Percentiles rank a stretch among this genome's conserved stretches.
Evolutionary conservation across 257 asterid genomes (phyloP).

Genomic region (Solanum tarijense): DNA sequence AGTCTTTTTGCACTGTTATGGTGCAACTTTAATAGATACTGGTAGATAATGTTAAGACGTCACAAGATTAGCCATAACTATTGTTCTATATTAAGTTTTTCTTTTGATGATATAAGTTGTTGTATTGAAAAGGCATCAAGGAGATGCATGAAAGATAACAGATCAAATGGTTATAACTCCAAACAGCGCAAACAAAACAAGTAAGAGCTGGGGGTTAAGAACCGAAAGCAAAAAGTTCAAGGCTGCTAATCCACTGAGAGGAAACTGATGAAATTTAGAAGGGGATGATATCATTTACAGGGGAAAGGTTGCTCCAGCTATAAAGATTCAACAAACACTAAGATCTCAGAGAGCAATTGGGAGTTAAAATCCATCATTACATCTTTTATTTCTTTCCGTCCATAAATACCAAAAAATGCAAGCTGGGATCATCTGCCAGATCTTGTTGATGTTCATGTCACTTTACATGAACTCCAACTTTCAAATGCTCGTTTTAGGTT

Average conservation of each 20-base stretch:
- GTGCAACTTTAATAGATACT: background rate
- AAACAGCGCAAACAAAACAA: background rate
- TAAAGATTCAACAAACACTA: background rate
- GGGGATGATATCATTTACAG: background rate
- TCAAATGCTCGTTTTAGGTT: background rate
- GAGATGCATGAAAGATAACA: background rate
- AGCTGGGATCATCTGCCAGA: background rate
- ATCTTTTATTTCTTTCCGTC: background rate
- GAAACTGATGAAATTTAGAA: background rate
- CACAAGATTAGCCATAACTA: background rate
- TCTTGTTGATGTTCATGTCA: background rate
- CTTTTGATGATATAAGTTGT: background rate
- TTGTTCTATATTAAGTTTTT: background rate
- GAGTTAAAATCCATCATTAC: background rate
- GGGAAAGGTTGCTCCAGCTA: background rate
- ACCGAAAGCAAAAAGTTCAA: background rate
- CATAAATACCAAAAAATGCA: background rate
- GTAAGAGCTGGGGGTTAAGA: background rate
- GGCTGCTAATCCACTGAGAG: background rate
- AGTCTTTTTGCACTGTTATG: background rate
- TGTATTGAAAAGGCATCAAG: background rate
- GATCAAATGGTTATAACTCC: background rate
- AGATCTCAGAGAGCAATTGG: background rate
- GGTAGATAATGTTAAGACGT: background rate
- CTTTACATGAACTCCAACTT: background rate